phyloP scores from a whole-genome alignment of 805 yeast genomes.

The Nakazawaea siamensis region DNA sequence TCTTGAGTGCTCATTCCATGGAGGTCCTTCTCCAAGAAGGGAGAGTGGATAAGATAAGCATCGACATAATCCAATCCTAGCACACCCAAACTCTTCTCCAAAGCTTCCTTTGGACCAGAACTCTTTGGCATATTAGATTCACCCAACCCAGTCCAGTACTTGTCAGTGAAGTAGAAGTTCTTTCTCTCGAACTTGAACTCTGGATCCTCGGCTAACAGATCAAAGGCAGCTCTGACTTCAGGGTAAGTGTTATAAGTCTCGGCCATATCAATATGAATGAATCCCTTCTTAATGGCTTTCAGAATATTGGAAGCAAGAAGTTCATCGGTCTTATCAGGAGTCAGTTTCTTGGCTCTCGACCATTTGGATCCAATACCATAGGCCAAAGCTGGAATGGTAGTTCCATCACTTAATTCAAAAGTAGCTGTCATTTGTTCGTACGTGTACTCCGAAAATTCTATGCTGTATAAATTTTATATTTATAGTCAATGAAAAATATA shows the following conservation, averaged over 20 bases:
- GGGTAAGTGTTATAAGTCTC: slow-evolving; percentile 46
- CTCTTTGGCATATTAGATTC: slow-evolving; percentile 6
- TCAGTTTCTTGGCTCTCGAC: slow-evolving; percentile 27
- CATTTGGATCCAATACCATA: slow-evolving; percentile 62
- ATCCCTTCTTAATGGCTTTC: slow-evolving; percentile 24
- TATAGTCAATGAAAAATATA: too few species aligned
- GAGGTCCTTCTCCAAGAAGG: slow-evolving; percentile 16
- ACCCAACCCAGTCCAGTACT: slow-evolving; percentile 30
- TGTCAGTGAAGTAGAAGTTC: slow-evolving; percentile 42
- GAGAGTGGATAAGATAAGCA: slow-evolving; percentile 10
- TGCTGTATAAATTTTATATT: too few species aligned
- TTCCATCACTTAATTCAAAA: slow-evolving; percentile 47
- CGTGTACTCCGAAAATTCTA: too few species aligned
- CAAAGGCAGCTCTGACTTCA: slow-evolving; percentile 9
- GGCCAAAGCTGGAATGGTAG: slow-evolving; percentile 55
- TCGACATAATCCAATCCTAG: slow-evolving; percentile 22
- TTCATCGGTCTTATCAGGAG: slow-evolving; percentile 10
- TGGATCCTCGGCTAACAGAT: slow-evolving; percentile 7
- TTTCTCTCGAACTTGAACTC: slow-evolving; percentile 19
- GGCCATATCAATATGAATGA: slow-evolving; percentile 51
- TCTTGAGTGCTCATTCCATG: slow-evolving; percentile 28
- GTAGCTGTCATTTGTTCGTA: too few species aligned
- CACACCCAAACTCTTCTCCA: slow-evolving; percentile 31
- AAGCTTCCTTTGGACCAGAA: slow-evolving; percentile 27
- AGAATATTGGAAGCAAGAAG: slow-evolving; percentile 3